These are phyloP conservation scores for Mesembryanthemum crystallinum DNA, from an alignment of 148 eudicot genomes.

Conservation along the genomic window DNA sequence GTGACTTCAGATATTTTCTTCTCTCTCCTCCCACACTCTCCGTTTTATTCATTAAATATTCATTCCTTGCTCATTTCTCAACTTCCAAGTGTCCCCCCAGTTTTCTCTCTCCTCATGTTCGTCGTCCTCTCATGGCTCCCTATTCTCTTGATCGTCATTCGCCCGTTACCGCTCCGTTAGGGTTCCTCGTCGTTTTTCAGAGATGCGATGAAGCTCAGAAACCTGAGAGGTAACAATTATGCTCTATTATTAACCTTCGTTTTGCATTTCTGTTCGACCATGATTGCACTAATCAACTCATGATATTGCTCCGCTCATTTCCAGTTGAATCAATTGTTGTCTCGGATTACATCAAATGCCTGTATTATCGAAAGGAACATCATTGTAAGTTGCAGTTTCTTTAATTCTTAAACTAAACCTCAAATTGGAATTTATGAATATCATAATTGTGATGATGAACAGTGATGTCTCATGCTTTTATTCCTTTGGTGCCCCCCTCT, in stretches of 20 bases:
- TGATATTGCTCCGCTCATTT: neutral
- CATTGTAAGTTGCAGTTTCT: neutral
- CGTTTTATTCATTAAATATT: neutral
- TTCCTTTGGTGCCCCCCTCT: neutral
- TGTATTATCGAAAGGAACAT: neutral
- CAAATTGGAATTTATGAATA: neutral
- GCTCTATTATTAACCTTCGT: neutral
- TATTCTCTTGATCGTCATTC: neutral
- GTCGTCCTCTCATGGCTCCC: neutral
- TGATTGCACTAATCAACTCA: neutral
- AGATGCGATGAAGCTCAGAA: neutral
- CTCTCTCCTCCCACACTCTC: neutral
- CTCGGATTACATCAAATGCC: neutral
- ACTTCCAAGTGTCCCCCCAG: neutral
- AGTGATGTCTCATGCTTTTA: neutral
- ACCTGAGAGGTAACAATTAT: neutral
- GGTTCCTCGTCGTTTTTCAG: neutral
- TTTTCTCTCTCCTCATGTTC: neutral
- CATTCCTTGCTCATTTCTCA: neutral
- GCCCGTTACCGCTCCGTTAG: neutral
- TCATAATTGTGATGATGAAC: neutral
- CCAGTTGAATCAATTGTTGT: neutral
- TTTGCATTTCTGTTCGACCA: neutral
- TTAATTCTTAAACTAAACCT: neutral
- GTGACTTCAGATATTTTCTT: slow-evolving; percentile 2